Conservation (phyloP, 2,329 filamentous ascomycete species). For the Blumeriella jaapii region DNA sequence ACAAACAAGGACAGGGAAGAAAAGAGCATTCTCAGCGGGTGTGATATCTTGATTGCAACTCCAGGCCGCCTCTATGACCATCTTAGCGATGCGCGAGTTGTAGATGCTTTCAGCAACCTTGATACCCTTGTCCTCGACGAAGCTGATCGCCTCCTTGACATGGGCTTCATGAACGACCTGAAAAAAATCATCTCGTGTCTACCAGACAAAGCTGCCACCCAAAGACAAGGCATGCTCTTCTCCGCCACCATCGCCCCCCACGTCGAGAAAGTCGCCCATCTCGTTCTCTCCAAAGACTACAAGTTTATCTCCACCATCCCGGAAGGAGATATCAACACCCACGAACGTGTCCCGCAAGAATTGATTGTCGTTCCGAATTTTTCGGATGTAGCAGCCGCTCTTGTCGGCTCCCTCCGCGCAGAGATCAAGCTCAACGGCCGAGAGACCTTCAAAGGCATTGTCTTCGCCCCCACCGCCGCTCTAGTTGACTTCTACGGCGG, state of each 20-base stretch:
- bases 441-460: constrained; percentile 77
- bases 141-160: constrained; percentile 96
- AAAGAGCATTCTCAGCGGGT: constrained; percentile 58
- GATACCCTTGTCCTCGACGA: constrained; percentile 92
- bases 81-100: constrained; percentile 43
- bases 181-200: constrained; percentile 48
- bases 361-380: constrained; percentile 55
- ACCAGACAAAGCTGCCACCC: constrained; percentile 48
- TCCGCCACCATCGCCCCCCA: constrained; percentile 83
- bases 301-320: constrained; percentile 84
- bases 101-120: constrained; percentile 43
- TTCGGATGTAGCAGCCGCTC: constrained; percentile 63
- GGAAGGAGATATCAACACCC: constrained; percentile 72
- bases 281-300: constrained; percentile 69
- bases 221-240: constrained; percentile 87
- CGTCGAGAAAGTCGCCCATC: constrained; percentile 68
- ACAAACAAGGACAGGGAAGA: constrained; percentile 66
- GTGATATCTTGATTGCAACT: constrained; percentile 82
- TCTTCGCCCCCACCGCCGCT: constrained; percentile 76
- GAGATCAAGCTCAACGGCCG: constrained; percentile 37
- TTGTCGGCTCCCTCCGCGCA: constrained; percentile 64
- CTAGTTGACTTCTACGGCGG: constrained; percentile 54
- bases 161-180: constrained; percentile 65
- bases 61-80: constrained; percentile 77
- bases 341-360: constrained; percentile 73